Evolutionary conservation across 1,139 yeast genomes (phyloP), one percentile per base, ranked within the genome.

Genomic region (Lodderomyces oxycetoniae): DNA sequence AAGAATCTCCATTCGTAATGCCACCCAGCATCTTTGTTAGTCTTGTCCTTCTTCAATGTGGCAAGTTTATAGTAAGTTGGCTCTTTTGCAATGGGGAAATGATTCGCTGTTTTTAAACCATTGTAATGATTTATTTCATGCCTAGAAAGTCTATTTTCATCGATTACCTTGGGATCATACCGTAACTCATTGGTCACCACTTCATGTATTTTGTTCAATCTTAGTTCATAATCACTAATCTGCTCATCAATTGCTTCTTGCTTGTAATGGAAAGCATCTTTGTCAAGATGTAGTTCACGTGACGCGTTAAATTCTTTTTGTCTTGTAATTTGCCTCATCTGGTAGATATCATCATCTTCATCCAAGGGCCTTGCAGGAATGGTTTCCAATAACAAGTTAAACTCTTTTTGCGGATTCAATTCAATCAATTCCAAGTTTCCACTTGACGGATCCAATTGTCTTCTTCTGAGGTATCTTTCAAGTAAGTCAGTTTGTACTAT

Each of bases 1-100:
- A 60, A 61, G 31, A 61, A 61, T 28, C 67, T 49, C 67, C 67
- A 61, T 39, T 61, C 67, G 39, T 61, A 56, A 47, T 60, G 65
- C 65, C 65, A 59, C n/a, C 67, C 67, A 19, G 58, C 48, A 41
- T 62, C 68, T 32, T 44, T 44, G 37, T 55, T 57, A 13, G 39
- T 43, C 12, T 57, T 52, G 21, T 48, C 47, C 32, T 52, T 49
- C 29, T 44, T 43, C 28, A 63, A 48, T 1, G 66, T 58, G 3
- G 67, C 61, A 36, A 61, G 49, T 38, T 60, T 59, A 41, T 59
- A 63, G 43, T 63, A 62, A n/a, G 56, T 51, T 13, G 58, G 58
- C 30, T 55, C 61, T 12, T 48, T 39, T 8, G 38, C 38, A 4
- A 43, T 40, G 1, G 42, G 26, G 27, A 42, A 39, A 3, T 37